A percentile compares a stretch with the other conserved stretches of the same genome.
phyloP scores from a whole-genome alignment of 1,284 basidiomycete genomes.

The Veloboletus limbatus region DNA sequence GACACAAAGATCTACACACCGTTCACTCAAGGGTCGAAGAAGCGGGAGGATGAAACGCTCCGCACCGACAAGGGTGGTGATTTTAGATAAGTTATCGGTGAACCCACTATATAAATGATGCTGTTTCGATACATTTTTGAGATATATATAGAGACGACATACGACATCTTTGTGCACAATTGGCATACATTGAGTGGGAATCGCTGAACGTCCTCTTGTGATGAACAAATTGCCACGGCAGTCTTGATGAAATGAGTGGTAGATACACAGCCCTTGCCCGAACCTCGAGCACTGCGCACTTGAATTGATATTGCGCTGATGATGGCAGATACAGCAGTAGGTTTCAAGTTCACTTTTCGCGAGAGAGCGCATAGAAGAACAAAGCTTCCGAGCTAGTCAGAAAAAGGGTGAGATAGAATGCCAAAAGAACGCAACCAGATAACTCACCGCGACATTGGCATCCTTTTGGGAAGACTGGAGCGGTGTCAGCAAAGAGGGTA shows the following conservation, averaged over 20 bases:
- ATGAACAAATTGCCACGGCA: constrained; percentile 29
- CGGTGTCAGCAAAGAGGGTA: constrained; percentile 61
- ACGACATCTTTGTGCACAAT: constrained; percentile 29
- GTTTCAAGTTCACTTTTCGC: constrained; percentile 55
- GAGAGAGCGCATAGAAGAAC: constrained; percentile 68
- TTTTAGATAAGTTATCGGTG: constrained; percentile 43
- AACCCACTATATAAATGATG: constrained; percentile 41
- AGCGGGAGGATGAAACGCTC: constrained; percentile 62
- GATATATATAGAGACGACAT: constrained; percentile 12
- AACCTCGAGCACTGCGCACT: constrained; percentile 32
- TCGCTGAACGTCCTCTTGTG: constrained; percentile 21
- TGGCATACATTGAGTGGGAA: constrained; percentile 18
- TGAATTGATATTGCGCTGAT: constrained; percentile 53
- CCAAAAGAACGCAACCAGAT: not conserved
- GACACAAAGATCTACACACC: constrained; percentile 35
- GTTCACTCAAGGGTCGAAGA: constrained; percentile 40
- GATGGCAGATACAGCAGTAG: constrained; percentile 56
- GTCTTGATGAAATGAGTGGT: constrained; percentile 25
- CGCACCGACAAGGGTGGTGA: constrained; percentile 47
- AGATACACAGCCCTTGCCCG: constrained; percentile 22
- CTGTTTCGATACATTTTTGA: not conserved
- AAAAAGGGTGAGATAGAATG: not conserved
- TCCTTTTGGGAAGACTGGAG: constrained; percentile 42
- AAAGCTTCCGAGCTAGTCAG: constrained; percentile 64
- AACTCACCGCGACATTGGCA: constrained; percentile 53